A percentile compares a stretch with the other conserved stretches of the same genome.
Conservation (phyloP, 2,329 filamentous ascomycete genomes). For the Meredithiella fracta region DNA sequence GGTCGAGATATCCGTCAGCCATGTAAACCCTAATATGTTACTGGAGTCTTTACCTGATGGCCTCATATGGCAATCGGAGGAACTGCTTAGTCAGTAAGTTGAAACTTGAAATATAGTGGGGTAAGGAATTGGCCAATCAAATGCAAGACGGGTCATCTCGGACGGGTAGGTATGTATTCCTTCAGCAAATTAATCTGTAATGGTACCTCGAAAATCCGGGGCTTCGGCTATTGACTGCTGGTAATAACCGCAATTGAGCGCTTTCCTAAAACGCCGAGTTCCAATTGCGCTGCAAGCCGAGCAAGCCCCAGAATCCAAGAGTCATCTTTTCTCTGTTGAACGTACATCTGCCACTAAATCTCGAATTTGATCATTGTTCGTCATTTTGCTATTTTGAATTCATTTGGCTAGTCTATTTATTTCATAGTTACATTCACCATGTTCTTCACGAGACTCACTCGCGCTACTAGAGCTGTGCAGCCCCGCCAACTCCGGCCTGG, state of each 20-base stretch:
- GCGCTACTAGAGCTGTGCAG: constrained; percentile 28
- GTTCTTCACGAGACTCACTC: constrained; percentile 29
- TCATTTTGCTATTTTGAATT: background rate
- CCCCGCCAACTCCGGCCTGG: constrained; percentile 24
- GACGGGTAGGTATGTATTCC: constrained; percentile 5
- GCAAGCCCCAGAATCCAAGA: constrained; percentile 1
- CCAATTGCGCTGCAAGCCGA: constrained; percentile 6
- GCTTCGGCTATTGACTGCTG: constrained; percentile 7
- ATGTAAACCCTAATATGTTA: background rate
- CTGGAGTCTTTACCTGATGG: background rate
- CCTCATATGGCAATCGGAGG: constrained; percentile 13
- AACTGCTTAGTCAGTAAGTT: constrained; percentile 10
- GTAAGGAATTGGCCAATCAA: constrained; percentile 10
- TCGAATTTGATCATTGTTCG: no score
- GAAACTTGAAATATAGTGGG: background rate
- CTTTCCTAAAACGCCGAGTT: background rate
- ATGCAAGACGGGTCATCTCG: constrained; percentile 11
- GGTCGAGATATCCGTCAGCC: background rate
- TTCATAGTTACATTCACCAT: constrained; percentile 19
- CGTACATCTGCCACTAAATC: constrained; percentile 6
- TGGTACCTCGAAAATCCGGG: background rate
- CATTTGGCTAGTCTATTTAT: background rate
- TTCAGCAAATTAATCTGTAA: constrained; percentile 2
- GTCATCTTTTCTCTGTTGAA: constrained; percentile 6
- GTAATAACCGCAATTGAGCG: background rate